Evolutionary conservation across 257 asterid species (phyloP).

Genomic region (Rehmannia glutinosa): DNA sequence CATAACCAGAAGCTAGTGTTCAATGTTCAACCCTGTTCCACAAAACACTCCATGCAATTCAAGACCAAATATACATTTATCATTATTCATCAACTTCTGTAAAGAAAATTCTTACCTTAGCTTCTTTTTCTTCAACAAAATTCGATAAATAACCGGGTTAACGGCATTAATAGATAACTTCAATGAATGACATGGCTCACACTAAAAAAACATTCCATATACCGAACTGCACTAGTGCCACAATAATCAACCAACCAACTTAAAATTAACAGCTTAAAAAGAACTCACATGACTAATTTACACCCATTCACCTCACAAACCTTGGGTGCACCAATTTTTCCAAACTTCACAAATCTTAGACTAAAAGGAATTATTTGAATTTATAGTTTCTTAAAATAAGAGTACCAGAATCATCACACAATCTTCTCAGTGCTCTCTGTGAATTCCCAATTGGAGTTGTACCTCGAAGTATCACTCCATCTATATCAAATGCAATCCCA

Average conservation of each 20-base stretch:
- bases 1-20: background rate
- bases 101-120: too few species aligned
- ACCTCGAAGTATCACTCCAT: conserved; percentile 61
- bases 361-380: background rate
- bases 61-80: too few species aligned
- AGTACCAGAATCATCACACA: conserved; percentile 47
- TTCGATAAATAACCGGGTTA: too few species aligned
- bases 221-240: too few species aligned
- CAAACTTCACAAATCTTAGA: background rate
- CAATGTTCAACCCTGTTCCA: background rate
- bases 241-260: too few species aligned
- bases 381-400: background rate
- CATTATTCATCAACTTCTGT: too few species aligned
- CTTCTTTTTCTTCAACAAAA: too few species aligned
- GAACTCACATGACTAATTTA: background rate
- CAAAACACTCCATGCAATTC: too few species aligned
- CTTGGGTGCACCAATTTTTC: too few species aligned
- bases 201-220: too few species aligned
- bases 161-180: background rate
- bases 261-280: too few species aligned
- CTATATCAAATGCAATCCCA: conserved; percentile 68
- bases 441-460: conserved; percentile 55
- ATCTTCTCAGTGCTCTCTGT: conserved; percentile 40
- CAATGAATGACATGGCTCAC: background rate
- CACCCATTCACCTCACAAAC: background rate